phyloP scores from a whole-genome alignment of 1,284 basidiomycete species.

The Cryptococcus hybrid region DNA sequence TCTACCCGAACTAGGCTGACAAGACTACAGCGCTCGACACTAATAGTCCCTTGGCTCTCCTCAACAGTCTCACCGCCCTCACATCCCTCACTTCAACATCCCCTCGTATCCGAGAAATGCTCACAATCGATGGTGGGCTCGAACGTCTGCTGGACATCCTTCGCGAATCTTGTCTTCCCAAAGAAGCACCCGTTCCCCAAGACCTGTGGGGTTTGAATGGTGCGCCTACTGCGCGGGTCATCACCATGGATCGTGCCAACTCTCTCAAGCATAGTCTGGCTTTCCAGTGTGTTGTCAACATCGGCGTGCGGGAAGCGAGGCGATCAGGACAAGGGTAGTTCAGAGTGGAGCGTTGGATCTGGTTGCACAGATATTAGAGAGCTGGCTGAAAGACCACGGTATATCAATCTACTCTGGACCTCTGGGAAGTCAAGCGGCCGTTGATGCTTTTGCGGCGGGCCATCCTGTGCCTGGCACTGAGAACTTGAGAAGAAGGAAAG shows the following conservation, averaged over 20 bases:
- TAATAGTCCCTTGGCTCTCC: constrained; percentile 81
- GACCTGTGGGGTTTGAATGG: constrained; percentile 51
- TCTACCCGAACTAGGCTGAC: neutral
- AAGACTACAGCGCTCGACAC: constrained; percentile 78
- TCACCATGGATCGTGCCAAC: constrained; percentile 71
- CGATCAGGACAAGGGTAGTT: constrained; percentile 86
- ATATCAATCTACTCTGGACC: constrained; percentile 46
- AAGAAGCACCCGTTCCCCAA: constrained; percentile 33
- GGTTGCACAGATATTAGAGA: constrained; percentile 90
- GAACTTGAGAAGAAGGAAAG: constrained; percentile 8
- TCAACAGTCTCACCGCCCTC: constrained; percentile 96
- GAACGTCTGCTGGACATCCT: constrained; percentile 92
- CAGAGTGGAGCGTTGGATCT: constrained; percentile 95
- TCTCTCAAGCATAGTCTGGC: constrained; percentile 85
- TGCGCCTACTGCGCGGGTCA: constrained; percentile 48
- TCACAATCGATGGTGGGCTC: constrained; percentile 95
- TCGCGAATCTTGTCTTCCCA: constrained; percentile 66
- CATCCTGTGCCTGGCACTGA: constrained; percentile 48
- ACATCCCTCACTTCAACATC: constrained; percentile 97
- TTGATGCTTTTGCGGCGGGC: constrained; percentile 56
- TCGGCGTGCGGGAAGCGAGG: constrained; percentile 93
- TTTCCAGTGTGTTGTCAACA: constrained; percentile 97
- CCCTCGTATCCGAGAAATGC: constrained; percentile 95
- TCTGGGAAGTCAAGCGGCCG: constrained; percentile 59
- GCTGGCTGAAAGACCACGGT: constrained; percentile 81